Conservation (phyloP, 2,329 filamentous ascomycete species). For the Arthroderma sp. region DNA sequence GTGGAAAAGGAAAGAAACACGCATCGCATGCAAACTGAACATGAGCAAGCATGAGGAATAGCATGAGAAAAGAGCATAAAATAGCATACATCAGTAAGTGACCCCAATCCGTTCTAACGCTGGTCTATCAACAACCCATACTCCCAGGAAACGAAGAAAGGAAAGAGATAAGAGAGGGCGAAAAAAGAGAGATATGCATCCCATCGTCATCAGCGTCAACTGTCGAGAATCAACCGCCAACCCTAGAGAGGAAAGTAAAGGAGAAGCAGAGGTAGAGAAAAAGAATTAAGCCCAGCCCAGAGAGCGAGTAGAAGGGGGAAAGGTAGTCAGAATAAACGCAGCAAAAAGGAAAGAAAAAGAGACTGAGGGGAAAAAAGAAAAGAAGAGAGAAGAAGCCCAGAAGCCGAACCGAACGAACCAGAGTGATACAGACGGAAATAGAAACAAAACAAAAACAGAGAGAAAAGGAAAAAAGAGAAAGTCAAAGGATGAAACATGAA, state of each 20-base stretch:
- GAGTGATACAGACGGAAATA: background rate
- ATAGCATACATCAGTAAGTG: background rate
- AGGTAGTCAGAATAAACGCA: conserved; percentile 1
- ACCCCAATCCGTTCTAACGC: conserved; percentile 12
- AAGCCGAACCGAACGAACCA: background rate
- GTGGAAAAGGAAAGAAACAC: no score
- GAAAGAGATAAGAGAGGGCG: conserved; percentile 5
- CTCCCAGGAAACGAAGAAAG: conserved; percentile 7
- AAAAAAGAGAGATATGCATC: conserved; percentile 1
- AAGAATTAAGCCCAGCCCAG: background rate
- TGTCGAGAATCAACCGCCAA: no score
- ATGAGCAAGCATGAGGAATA: no score
- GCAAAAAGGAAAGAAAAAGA: background rate
- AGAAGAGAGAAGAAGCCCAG: background rate
- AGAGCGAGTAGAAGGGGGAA: no score
- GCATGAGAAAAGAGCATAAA: background rate
- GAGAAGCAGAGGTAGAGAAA: background rate
- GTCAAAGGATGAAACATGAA: background rate
- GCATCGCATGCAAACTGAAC: no score
- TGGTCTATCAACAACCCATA: conserved; percentile 13
- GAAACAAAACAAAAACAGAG: background rate
- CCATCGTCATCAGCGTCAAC: conserved; percentile 1
- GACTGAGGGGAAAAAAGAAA: background rate
- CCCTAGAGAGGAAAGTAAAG: background rate
- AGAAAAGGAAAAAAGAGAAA: background rate